A percentile compares a stretch with the other conserved stretches of the same genome.
phyloP scores from a whole-genome alignment of 2,329 filamentous ascomycete genomes.

The Diaporthe citrichinensis region DNA sequence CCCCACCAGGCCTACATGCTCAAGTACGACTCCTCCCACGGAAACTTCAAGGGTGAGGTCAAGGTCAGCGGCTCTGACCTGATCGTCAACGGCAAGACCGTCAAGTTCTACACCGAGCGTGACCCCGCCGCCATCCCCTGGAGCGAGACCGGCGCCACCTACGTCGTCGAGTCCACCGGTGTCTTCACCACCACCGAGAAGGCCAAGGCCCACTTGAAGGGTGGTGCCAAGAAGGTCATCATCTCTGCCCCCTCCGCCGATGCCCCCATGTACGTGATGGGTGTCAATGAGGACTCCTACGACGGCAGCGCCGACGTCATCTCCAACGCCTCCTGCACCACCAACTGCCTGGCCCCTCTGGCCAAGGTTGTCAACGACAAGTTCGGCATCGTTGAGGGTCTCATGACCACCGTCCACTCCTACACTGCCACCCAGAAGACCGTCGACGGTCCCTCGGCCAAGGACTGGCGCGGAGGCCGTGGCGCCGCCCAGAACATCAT shows the following conservation, averaged over 20 bases:
- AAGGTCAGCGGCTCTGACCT: conserved; percentile 79
- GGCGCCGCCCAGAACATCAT: conserved; percentile 99
- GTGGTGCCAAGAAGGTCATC: conserved; percentile 98
- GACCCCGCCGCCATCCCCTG: conserved; percentile 94
- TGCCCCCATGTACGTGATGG: conserved; percentile 99
- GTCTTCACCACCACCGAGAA: conserved; percentile 99
- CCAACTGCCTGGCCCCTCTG: conserved; percentile 99
- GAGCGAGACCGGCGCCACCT: conserved; percentile 87
- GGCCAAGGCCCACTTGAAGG: conserved; percentile 93
- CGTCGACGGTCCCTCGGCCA: conserved; percentile 95
- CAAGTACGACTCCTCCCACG: conserved; percentile 99
- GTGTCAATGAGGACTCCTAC: conserved; percentile 97
- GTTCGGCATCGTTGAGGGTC: conserved; percentile 96
- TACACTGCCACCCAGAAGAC: conserved; percentile 99
- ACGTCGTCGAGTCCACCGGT: conserved; percentile 98
- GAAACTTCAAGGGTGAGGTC: conserved; percentile 94
- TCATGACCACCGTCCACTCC: conserved; percentile 99
- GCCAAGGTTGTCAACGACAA: conserved; percentile 99
- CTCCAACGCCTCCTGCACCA: conserved; percentile 99
- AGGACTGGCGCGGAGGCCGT: conserved; percentile 99
- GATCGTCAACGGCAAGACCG: conserved; percentile 91
- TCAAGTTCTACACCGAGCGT: conserved; percentile 95
- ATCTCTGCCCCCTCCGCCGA: conserved; percentile 94
- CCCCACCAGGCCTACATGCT: conserved; percentile 91
- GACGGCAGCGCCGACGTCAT: conserved; percentile 91